Evolutionary conservation across 345 rosid genomes (phyloP).

Genomic region (Aquilaria yunnanensis): DNA sequence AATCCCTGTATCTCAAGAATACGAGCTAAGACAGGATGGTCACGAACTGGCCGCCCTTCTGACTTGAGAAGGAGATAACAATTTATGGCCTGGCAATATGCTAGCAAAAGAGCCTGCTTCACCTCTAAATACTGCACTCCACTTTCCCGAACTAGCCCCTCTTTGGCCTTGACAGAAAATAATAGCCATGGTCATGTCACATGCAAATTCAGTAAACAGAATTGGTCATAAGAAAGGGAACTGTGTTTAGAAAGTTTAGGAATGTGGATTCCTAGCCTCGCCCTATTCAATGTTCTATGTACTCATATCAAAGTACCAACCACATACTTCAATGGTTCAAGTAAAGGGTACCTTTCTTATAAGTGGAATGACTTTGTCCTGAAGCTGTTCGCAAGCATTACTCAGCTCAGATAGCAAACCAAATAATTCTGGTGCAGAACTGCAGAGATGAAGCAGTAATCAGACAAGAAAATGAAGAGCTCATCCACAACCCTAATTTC

Average conservation of each 20-base stretch:
- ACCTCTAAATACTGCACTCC: conserved; percentile 69
- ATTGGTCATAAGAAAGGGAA: conserved; percentile 4
- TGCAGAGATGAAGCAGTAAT: conserved; percentile 21
- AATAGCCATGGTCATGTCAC: conserved; percentile 4
- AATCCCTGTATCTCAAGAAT: conserved; percentile 75
- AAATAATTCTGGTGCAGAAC: conserved; percentile 92
- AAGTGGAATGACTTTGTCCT: conserved; percentile 61
- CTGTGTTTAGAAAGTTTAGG: neutral
- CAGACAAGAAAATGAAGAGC: neutral
- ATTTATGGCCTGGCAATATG: conserved; percentile 84
- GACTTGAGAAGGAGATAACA: conserved; percentile 92
- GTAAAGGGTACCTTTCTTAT: conserved; percentile 41
- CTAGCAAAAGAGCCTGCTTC: conserved; percentile 67
- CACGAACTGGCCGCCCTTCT: conserved; percentile 81
- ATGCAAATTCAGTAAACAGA: neutral
- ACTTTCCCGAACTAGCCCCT: conserved; percentile 32
- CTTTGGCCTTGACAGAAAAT: conserved; percentile 49
- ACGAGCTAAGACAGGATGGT: conserved; percentile 89
- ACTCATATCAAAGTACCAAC: neutral
- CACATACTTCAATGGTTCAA: neutral
- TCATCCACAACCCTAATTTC: neutral
- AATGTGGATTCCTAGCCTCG: neutral
- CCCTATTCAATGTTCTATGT: neutral
- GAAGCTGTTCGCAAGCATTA: conserved; percentile 63
- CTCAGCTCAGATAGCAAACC: conserved; percentile 82